phyloP scores from a whole-genome alignment of 2,329 filamentous ascomycete species.

The Epichloe hybrida region DNA sequence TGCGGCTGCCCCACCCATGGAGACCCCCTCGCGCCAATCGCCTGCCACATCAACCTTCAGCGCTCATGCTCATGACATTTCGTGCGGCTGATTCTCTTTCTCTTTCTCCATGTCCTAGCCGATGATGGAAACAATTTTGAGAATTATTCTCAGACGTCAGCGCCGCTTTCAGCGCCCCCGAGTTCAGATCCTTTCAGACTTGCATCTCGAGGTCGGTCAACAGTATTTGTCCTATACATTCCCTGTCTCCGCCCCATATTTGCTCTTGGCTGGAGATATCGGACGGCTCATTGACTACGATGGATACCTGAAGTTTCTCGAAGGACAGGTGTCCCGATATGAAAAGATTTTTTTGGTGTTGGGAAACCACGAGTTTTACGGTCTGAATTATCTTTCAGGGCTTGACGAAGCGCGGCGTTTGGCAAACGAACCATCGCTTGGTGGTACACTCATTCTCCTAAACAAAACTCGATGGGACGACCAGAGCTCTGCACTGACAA shows the following conservation, averaged over 20 bases:
- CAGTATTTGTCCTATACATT: conserved; percentile 30
- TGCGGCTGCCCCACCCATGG: not conserved
- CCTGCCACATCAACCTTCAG: not conserved
- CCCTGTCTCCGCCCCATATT: conserved; percentile 24
- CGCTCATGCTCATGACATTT: not conserved
- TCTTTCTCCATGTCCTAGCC: not conserved
- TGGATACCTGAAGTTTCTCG: conserved; percentile 29
- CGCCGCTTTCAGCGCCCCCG: not conserved
- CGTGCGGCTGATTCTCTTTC: not conserved
- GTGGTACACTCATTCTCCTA: conserved; percentile 28
- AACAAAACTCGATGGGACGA: conserved; percentile 28
- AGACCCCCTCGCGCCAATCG: not conserved
- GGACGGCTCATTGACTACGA: conserved; percentile 35
- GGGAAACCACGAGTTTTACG: conserved; percentile 43
- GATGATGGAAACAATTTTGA: conserved; percentile 2
- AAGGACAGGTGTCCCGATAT: conserved; percentile 26
- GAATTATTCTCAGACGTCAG: not conserved
- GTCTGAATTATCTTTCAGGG: conserved; percentile 23
- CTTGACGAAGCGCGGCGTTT: conserved; percentile 24
- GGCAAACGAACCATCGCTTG: conserved; percentile 23
- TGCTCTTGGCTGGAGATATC: conserved; percentile 37
- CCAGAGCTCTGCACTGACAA: conserved; percentile 26
- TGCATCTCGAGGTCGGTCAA: conserved; percentile 33
- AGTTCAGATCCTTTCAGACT: conserved; percentile 31
- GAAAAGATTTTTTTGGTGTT: conserved; percentile 34